phyloP scores from a whole-genome alignment of 768 basidiomycete genomes.

The Tulasnella sp. region DNA sequence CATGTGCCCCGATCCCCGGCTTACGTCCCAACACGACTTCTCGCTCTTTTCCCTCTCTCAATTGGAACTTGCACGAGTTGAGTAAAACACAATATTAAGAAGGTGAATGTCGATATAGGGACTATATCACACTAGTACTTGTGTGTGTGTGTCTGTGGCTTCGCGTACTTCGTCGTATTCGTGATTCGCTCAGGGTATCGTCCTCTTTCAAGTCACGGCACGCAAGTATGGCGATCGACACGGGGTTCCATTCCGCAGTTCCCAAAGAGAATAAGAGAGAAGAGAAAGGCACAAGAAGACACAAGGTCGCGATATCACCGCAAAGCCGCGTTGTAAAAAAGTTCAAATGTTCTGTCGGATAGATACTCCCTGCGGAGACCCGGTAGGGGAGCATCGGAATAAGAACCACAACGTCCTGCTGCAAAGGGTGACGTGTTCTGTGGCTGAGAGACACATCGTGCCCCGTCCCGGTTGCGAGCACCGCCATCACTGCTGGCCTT shows the following conservation, averaged over 20 bases:
- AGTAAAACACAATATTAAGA: too few relatives aligned
- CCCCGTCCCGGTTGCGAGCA: not conserved
- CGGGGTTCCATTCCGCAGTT: not conserved
- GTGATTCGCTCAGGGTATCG: not conserved
- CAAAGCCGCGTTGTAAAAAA: not conserved
- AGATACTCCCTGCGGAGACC: not conserved
- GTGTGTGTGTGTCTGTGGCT: too few relatives aligned
- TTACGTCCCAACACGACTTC: not conserved
- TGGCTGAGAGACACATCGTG: too few relatives aligned
- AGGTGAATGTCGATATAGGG: too few relatives aligned
- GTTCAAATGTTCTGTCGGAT: not conserved
- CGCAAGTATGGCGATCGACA: not conserved
- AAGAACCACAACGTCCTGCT: too few relatives aligned
- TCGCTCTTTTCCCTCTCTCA: not conserved
- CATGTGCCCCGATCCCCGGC: not conserved
- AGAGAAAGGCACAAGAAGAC: too few relatives aligned
- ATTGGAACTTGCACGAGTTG: too few relatives aligned
- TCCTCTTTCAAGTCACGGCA: not conserved
- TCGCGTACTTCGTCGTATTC: too few relatives aligned
- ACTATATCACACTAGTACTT: too few relatives aligned
- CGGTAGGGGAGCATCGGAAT: too few relatives aligned
- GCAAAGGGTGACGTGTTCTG: not conserved
- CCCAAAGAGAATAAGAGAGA: too few relatives aligned
- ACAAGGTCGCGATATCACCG: too few relatives aligned
- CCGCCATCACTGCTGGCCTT: not conserved